Conservation (phyloP, 2,329 filamentous ascomycete species). For the Calonectria fujianensis region DNA sequence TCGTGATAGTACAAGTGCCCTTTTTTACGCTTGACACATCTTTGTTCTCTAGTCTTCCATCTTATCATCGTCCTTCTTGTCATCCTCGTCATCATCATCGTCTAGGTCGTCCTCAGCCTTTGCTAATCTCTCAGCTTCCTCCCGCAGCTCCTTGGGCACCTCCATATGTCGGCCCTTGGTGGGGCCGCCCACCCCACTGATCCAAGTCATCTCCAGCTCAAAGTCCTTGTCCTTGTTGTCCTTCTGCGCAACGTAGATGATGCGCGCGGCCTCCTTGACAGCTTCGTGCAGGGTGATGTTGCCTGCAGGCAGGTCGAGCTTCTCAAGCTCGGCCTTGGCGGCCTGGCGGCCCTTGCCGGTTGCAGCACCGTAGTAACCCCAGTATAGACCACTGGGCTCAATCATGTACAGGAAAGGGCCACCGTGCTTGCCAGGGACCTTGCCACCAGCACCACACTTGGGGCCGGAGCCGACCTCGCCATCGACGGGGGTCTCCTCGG, state of each 20-base stretch:
- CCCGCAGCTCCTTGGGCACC: constrained; percentile 91
- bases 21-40: constrained; percentile 45
- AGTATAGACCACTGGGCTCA: constrained; percentile 96
- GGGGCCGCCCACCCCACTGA: constrained; percentile 88
- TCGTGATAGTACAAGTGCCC: constrained; percentile 61
- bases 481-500: constrained; percentile 89
- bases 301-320: constrained; percentile 89
- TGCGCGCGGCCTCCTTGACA: constrained; percentile 96
- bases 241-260: constrained; percentile 98
- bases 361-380: constrained; percentile 98
- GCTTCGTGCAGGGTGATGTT: constrained; percentile 88
- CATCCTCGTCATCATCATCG: constrained; percentile 81
- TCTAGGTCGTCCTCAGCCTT: constrained; percentile 93
- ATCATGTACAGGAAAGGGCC: constrained; percentile 99
- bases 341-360: constrained; percentile 98
- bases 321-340: constrained; percentile 98
- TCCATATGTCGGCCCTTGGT: constrained; percentile 95
- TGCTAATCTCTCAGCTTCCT: constrained; percentile 94
- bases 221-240: constrained; percentile 99
- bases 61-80: constrained; percentile 81
- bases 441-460: constrained; percentile 86
- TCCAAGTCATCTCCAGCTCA: constrained; percentile 99
- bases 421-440: constrained; percentile 83
- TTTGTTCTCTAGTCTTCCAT: constrained; percentile 85
- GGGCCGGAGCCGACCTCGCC: constrained; percentile 92